These are phyloP conservation scores for Lophiostoma macrostomum DNA, from an alignment of 495 filamentous ascomycete species.

Conservation along the genomic window DNA sequence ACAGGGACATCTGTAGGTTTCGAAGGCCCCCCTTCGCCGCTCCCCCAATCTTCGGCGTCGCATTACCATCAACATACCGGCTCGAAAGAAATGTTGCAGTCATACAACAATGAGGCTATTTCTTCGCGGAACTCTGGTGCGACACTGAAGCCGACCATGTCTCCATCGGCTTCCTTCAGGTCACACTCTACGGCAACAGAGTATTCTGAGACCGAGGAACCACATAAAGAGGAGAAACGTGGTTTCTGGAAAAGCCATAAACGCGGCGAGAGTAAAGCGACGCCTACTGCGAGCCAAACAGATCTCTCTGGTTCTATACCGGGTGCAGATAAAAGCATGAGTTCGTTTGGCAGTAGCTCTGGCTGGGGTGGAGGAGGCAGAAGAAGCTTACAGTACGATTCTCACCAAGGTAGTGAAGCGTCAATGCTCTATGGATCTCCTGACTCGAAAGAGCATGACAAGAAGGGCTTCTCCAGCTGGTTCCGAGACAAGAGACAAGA, in stretches of 20 bases:
- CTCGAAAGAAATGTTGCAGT: slow-evolving; percentile 18
- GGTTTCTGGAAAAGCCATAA: slow-evolving; percentile 29
- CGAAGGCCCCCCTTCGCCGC: slow-evolving; percentile 24
- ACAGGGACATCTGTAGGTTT: slow-evolving; percentile 54
- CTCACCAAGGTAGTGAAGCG: slow-evolving; percentile 39
- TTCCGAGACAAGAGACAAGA: slow-evolving; percentile 80
- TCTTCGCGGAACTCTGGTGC: slow-evolving; percentile 42
- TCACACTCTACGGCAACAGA: slow-evolving; percentile 74
- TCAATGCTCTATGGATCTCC: not conserved
- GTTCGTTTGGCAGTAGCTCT: slow-evolving; percentile 59
- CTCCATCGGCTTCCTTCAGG: slow-evolving; percentile 65
- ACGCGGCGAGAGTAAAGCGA: slow-evolving; percentile 30
- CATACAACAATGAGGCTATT: slow-evolving; percentile 15
- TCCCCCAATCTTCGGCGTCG: slow-evolving; percentile 46
- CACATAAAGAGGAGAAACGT: slow-evolving; percentile 22
- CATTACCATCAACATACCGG: slow-evolving; percentile 36
- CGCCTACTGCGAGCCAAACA: slow-evolving; percentile 37
- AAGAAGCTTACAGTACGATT: slow-evolving; percentile 59
- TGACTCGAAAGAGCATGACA: slow-evolving; percentile 51
- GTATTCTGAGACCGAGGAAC: slow-evolving; percentile 66
- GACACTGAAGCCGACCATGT: slow-evolving; percentile 59
- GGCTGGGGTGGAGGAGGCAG: slow-evolving; percentile 46
- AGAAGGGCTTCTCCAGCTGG: slow-evolving; percentile 75
- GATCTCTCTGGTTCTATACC: slow-evolving; percentile 55
- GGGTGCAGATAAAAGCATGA: slow-evolving; percentile 66